Conservation (phyloP, 179 eudicot genomes). For the Carnegiea gigantea region DNA sequence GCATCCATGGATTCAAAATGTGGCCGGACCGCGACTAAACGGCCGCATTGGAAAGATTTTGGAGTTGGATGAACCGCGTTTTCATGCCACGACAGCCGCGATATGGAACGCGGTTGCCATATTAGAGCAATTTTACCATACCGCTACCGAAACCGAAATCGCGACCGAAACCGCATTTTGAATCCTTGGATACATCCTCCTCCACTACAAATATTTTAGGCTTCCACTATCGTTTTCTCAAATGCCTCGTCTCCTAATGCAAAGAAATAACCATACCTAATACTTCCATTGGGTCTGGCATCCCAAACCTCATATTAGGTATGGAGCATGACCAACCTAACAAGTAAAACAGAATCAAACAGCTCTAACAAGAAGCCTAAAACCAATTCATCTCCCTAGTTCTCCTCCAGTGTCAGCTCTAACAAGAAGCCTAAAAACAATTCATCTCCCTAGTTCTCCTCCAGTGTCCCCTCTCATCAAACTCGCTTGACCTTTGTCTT, state of each 20-base stretch:
- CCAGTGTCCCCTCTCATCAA: not conserved
- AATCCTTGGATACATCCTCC: no score
- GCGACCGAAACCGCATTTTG: no score
- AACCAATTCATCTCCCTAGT: not conserved
- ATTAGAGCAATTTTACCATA: no score
- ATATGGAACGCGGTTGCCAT: no score
- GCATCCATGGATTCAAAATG: no score
- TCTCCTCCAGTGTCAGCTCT: not conserved
- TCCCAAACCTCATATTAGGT: not conserved
- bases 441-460: not conserved
- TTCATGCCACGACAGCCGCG: no score
- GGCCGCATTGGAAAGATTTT: no score
- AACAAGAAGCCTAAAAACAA: not conserved
- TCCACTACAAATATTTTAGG: not conserved
- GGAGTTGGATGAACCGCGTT: no score
- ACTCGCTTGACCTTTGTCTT: not conserved
- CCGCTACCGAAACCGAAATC: no score
- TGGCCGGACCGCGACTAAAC: no score
- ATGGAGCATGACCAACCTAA: not conserved
- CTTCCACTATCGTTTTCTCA: not conserved
- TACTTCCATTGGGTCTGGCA: not conserved
- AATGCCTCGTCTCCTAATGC: not conserved
- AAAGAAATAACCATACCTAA: not conserved
- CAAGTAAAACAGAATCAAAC: conserved; percentile 1
- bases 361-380: not conserved